Evolutionary conservation across 2,329 filamentous ascomycete genomes (phyloP).

Genomic region (Botryosphaeria dothidea): DNA sequence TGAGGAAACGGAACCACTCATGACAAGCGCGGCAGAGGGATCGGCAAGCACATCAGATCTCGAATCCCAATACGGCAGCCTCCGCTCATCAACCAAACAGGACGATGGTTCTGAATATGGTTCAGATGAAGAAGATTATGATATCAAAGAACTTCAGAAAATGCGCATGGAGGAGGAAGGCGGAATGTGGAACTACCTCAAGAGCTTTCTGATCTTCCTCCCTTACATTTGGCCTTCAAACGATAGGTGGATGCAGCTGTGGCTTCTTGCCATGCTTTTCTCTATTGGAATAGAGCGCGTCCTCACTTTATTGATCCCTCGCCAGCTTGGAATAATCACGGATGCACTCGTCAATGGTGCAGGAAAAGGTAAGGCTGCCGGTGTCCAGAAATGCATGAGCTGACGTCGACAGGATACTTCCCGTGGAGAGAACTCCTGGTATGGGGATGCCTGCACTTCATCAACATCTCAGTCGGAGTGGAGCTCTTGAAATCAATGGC

Average conservation of each 20-base stretch:
- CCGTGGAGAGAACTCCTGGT: conserved; percentile 2
- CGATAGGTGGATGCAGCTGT: conserved; percentile 62
- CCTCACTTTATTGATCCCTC: conserved; percentile 71
- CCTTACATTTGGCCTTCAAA: conserved; percentile 74
- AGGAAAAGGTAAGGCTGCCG: neutral
- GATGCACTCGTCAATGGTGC: conserved; percentile 53
- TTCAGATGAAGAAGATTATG: conserved; percentile 48
- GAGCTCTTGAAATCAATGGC: neutral
- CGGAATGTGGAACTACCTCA: conserved; percentile 71
- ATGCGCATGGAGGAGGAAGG: conserved; percentile 68
- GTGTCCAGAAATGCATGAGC: neutral
- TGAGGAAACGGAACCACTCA: neutral
- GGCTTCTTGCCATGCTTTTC: conserved; percentile 62
- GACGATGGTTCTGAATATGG: neutral
- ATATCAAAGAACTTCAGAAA: conserved; percentile 47
- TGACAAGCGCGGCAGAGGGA: neutral
- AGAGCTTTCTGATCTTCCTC: conserved; percentile 68
- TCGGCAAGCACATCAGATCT: neutral
- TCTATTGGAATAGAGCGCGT: conserved; percentile 67
- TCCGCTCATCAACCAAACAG: neutral
- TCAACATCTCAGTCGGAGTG: neutral
- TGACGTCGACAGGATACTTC: neutral
- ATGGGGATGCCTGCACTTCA: neutral
- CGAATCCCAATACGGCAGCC: neutral
- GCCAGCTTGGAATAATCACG: conserved; percentile 72